phyloP scores from a whole-genome alignment of 257 asterid genomes.

The Agastache rugosa region DNA sequence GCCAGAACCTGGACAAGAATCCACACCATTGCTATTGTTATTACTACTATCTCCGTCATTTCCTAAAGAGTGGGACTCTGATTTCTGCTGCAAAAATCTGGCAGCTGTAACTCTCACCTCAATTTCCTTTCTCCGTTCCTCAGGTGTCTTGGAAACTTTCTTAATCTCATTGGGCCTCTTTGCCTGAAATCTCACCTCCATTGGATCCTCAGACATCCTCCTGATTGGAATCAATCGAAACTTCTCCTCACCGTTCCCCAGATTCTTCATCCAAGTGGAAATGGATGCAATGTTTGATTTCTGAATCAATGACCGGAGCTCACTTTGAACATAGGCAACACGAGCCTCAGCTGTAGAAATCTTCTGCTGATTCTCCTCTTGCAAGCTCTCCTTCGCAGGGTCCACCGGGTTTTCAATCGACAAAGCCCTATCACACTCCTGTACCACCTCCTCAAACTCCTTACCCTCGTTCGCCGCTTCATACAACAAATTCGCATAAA shows the following conservation, averaged over 20 bases:
- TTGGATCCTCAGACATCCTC: conserved; percentile 75
- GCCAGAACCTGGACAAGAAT: conserved; percentile 52
- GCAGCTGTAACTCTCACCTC: conserved; percentile 90
- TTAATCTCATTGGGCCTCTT: conserved; percentile 76
- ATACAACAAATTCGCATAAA: conserved; percentile 67
- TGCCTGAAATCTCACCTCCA: conserved; percentile 67
- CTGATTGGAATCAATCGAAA: conserved; percentile 74
- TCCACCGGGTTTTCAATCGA: conserved; percentile 69
- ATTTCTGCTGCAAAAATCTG: conserved; percentile 74
- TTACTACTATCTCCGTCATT: conserved; percentile 54
- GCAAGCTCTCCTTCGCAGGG: conserved; percentile 79
- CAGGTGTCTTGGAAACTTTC: conserved; percentile 75
- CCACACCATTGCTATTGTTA: conserved; percentile 45
- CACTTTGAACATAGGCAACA: conserved; percentile 56
- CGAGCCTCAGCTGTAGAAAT: conserved; percentile 63
- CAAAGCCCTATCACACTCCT: conserved; percentile 78
- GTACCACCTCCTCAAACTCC: conserved; percentile 72
- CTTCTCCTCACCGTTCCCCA: conserved; percentile 70
- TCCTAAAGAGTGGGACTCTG: conserved; percentile 50
- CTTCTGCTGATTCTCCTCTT: conserved; percentile 71
- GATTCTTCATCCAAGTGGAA: conserved; percentile 77
- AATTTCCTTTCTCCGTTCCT: conserved; percentile 77
- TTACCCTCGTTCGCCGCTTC: conserved; percentile 67
- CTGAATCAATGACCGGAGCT: conserved; percentile 67
- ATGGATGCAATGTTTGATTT: conserved; percentile 70